These are phyloP conservation scores for Microbotryomycetes sp. DNA, from an alignment of 1,284 basidiomycete genomes.

Conservation along the genomic window DNA sequence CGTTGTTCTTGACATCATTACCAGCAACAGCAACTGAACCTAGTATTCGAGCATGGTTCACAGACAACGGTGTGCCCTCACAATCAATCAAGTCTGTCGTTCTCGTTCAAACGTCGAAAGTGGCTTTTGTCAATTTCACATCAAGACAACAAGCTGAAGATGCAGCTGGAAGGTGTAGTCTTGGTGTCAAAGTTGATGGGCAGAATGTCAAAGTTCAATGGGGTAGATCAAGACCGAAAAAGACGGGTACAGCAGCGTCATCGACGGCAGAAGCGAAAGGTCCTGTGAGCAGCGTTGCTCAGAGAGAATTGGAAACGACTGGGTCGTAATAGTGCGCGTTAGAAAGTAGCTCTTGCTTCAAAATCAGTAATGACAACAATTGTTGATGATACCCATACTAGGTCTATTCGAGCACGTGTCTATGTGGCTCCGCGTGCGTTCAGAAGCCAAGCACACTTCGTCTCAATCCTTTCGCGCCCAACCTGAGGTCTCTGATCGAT, in stretches of 20 bases:
- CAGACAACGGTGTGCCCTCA: constrained; percentile 60
- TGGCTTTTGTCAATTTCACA: constrained; percentile 92
- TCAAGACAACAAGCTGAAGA: constrained; percentile 71
- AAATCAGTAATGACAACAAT: too few relatives aligned
- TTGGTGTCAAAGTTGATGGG: constrained; percentile 76
- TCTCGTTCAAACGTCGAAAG: constrained; percentile 77
- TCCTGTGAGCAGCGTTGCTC: not conserved
- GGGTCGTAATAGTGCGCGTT: constrained; percentile 2
- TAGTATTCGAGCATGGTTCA: constrained; percentile 67
- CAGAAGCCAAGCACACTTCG: constrained; percentile 25
- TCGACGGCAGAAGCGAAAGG: not conserved
- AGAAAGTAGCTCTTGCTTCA: too few relatives aligned
- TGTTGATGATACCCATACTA: too few relatives aligned
- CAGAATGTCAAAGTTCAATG: constrained; percentile 73
- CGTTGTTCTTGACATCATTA: constrained; percentile 82
- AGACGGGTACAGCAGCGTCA: not conserved
- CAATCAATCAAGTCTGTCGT: constrained; percentile 74
- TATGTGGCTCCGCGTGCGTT: not conserved
- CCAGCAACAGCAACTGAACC: constrained; percentile 66
- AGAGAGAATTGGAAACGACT: constrained; percentile 8
- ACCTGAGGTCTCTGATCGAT: constrained; percentile 20
- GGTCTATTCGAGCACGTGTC: too few relatives aligned
- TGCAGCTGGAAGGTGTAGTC: constrained; percentile 77
- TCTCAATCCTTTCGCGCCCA: constrained; percentile 23
- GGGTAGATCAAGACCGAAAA: constrained; percentile 53